Conservation (phyloP, 2,329 filamentous ascomycete genomes). For the Cercospora canescens region DNA sequence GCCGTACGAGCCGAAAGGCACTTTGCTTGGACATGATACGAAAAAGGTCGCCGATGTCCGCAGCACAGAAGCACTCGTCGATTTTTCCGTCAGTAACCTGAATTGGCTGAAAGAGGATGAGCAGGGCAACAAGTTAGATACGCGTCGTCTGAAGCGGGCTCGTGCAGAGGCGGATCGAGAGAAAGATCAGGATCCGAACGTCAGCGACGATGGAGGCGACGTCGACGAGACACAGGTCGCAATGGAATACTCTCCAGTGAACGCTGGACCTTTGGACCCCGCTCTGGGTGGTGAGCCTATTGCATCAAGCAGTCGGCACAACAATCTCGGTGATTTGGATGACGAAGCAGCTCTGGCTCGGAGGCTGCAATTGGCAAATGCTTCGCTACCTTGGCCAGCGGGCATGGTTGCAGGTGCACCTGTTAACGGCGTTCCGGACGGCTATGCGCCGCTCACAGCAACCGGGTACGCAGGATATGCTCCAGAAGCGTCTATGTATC, state of each 20-base stretch:
- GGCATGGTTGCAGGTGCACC: slow-evolving; percentile 32
- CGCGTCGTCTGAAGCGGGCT: slow-evolving; percentile 41
- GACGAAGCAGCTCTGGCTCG: slow-evolving; percentile 32
- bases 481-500: slow-evolving; percentile 35
- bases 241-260: slow-evolving; percentile 44
- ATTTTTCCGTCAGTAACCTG: slow-evolving; percentile 87
- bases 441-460: slow-evolving; percentile 33
- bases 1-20: slow-evolving; percentile 84
- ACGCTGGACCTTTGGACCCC: slow-evolving; percentile 37
- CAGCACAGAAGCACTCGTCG: slow-evolving; percentile 85
- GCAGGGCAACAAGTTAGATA: slow-evolving; percentile 35
- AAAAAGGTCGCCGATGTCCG: slow-evolving; percentile 85
- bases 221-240: slow-evolving; percentile 39
- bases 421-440: slow-evolving; percentile 27
- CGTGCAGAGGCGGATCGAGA: slow-evolving; percentile 56
- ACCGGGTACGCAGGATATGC: slow-evolving; percentile 33
- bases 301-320: slow-evolving; percentile 12
- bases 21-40: slow-evolving; percentile 87
- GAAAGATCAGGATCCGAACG: slow-evolving; percentile 49
- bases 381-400: slow-evolving; percentile 31
- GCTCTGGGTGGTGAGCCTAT: slow-evolving; percentile 28
- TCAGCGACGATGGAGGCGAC: slow-evolving; percentile 42
- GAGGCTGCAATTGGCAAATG: slow-evolving; percentile 33
- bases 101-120: slow-evolving; percentile 70
- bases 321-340: slow-evolving; percentile 21